Evolutionary conservation across 495 filamentous ascomycete genomes (phyloP).

Genomic region (Daldinia grandis): DNA sequence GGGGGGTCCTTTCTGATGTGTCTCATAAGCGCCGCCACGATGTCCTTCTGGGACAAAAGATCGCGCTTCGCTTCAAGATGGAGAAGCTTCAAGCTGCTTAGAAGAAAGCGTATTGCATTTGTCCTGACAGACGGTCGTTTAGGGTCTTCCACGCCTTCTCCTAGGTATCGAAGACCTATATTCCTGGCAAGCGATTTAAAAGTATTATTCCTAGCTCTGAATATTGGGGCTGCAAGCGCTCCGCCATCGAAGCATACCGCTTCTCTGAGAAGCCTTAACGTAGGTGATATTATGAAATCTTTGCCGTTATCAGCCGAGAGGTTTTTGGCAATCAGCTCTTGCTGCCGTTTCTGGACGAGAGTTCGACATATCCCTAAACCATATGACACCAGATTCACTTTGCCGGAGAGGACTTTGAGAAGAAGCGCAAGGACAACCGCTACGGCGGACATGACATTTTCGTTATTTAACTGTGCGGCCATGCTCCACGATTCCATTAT

Average conservation of each 20-base stretch:
- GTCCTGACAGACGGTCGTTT: constrained; percentile 76
- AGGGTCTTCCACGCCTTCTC: constrained; percentile 61
- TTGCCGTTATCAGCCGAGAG: constrained; percentile 77
- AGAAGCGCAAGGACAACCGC: constrained; percentile 79
- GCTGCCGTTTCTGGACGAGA: constrained; percentile 74
- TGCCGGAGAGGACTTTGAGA: constrained; percentile 72
- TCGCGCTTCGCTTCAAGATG: constrained; percentile 74
- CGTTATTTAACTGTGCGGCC: constrained; percentile 74
- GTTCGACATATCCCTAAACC: constrained; percentile 77
- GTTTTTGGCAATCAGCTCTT: constrained; percentile 74
- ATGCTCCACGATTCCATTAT: constrained; percentile 83
- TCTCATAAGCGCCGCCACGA: constrained; percentile 72
- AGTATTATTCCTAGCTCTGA: constrained; percentile 72
- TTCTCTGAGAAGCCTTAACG: constrained; percentile 80
- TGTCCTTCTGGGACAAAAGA: constrained; percentile 75
- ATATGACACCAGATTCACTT: constrained; percentile 73
- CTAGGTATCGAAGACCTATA: constrained; percentile 61
- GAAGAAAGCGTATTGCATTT: constrained; percentile 77
- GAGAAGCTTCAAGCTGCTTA: constrained; percentile 76
- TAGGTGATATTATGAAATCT: constrained; percentile 85
- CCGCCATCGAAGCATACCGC: constrained; percentile 83
- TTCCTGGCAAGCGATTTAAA: constrained; percentile 75
- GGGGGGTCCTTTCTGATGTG: constrained; percentile 76
- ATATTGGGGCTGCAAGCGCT: constrained; percentile 72
- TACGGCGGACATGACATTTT: constrained; percentile 75